Percentiles rank a stretch among this genome's conserved stretches.
Evolutionary conservation across 176 grass and related monocot species (phyloP).

Genomic region (Stipa capillata): DNA sequence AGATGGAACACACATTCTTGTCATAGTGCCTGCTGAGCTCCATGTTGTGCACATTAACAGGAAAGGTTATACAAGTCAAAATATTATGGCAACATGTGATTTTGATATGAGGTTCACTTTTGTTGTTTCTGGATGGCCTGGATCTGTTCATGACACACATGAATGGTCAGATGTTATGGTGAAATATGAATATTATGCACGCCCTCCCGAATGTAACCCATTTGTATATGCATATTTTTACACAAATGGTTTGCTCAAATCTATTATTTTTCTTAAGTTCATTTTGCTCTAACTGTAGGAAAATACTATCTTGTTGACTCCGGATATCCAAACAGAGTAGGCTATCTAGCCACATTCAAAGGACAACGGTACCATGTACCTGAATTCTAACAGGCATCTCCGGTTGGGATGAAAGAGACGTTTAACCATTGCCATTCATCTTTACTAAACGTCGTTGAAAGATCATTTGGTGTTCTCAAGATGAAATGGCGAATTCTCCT

Average conservation of each 20-base stretch:
- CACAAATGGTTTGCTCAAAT: too few relatives aligned
- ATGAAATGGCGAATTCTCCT: not conserved
- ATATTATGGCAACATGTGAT: too few relatives aligned
- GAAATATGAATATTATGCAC: not conserved
- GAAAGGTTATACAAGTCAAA: not conserved
- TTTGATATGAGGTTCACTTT: too few relatives aligned
- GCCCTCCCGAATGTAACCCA: not conserved
- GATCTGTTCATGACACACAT: too few relatives aligned
- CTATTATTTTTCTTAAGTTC: too few relatives aligned
- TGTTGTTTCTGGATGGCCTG: too few relatives aligned
- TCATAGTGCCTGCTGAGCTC: too few relatives aligned
- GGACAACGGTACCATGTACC: not conserved
- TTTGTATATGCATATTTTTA: too few relatives aligned
- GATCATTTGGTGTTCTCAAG: not conserved
- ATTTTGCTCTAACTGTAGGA: not conserved
- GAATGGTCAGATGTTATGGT: too few relatives aligned
- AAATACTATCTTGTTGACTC: not conserved
- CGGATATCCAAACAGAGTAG: not conserved
- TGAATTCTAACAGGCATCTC: not conserved
- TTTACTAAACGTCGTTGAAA: not conserved
- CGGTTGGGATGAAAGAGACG: not conserved
- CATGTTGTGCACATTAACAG: too few relatives aligned
- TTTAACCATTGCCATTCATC: not conserved
- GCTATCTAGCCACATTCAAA: not conserved
- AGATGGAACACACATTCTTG: not conserved